Percentiles rank a stretch among this genome's conserved stretches.
Evolutionary conservation across 331 rosid species (phyloP).

Genomic region (Acacia pycnantha): DNA sequence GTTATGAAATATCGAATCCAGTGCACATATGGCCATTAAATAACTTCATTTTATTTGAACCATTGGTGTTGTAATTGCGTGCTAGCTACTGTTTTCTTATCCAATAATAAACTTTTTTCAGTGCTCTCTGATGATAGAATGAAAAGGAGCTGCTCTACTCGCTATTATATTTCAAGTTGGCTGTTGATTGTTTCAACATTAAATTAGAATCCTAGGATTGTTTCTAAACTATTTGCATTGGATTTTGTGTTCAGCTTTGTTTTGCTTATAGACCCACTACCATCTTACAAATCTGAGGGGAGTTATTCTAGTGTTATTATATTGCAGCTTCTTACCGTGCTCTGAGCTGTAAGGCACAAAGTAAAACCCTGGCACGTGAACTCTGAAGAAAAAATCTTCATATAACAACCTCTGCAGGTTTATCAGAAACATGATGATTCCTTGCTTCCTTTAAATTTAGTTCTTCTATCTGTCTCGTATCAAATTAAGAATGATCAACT

Average conservation of each 20-base stretch:
- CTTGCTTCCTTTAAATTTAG: no score
- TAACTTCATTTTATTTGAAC: not conserved
- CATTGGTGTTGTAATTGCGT: not conserved
- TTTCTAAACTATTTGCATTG: not conserved
- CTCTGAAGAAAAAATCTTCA: not conserved
- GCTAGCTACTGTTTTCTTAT: not conserved
- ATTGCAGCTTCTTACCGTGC: not conserved
- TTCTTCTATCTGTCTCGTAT: not conserved
- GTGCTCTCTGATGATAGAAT: not conserved
- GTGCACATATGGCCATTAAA: not conserved
- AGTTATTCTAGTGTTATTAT: not conserved
- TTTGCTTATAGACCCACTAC: no score
- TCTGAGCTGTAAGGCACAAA: not conserved
- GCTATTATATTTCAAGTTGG: not conserved
- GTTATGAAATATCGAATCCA: not conserved
- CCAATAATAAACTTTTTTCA: not conserved
- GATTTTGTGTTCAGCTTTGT: not conserved
- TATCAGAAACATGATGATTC: no score
- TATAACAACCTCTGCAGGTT: no score
- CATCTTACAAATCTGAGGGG: not conserved
- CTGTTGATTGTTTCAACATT: not conserved
- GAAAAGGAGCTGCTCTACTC: not conserved
- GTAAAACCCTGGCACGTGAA: not conserved
- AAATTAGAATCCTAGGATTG: not conserved
- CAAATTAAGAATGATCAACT: constrained; percentile 7